Conservation (phyloP, 106 monocot genomes). For the Dendrobium nobile region DNA sequence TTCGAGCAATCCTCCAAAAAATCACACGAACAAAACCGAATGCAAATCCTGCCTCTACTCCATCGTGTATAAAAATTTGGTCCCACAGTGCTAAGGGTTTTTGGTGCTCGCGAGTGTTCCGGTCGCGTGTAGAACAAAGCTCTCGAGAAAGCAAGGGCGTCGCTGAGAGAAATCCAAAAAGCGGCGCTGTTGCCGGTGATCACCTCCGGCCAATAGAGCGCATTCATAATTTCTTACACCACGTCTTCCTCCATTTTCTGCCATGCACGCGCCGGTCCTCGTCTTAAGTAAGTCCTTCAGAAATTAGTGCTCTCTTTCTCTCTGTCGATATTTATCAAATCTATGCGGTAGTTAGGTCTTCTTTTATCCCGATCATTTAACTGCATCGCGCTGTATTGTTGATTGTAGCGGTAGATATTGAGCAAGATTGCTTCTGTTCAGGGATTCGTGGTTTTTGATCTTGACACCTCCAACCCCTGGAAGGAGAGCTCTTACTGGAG, state of each 20-base stretch:
- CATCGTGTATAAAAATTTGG: not conserved
- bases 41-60: too few species aligned
- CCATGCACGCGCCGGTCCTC: slow-evolving; percentile 77
- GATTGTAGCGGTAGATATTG: not conserved
- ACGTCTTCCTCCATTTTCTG: slow-evolving; percentile 1
- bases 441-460: not conserved
- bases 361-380: not conserved
- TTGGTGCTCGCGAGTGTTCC: not conserved
- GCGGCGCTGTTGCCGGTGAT: not conserved
- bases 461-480: not conserved
- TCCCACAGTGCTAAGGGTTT: not conserved
- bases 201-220: not conserved
- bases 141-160: not conserved
- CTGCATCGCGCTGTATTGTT: not conserved
- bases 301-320: not conserved
- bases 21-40: too few species aligned
- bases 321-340: not conserved
- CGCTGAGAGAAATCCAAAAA: not conserved
- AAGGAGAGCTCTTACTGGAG: not conserved
- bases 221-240: not conserved
- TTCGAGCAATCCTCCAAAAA: too few species aligned
- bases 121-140: not conserved
- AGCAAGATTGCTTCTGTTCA: not conserved
- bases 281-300: slow-evolving; percentile 63
- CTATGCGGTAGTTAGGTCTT: not conserved